These are phyloP conservation scores for Leucosporidium creatinivorum DNA, from an alignment of 768 basidiomycete genomes.

Conservation along the genomic window DNA sequence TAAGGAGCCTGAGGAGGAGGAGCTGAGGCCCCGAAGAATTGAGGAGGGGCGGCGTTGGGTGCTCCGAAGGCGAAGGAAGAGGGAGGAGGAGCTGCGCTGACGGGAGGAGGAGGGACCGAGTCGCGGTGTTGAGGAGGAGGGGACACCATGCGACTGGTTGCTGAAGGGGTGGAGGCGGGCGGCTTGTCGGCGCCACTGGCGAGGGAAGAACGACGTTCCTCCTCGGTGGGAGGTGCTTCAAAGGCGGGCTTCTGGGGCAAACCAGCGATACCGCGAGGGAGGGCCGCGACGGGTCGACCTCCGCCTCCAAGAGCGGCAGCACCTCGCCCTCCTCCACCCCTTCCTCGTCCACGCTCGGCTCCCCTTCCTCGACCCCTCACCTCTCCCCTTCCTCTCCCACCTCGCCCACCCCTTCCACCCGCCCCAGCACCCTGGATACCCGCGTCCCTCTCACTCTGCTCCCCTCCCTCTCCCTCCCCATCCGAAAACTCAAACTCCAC, in stretches of 20 bases:
- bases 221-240: background rate
- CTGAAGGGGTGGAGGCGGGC: background rate
- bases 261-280: conserved; percentile 10
- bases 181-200: background rate
- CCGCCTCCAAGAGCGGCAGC: background rate
- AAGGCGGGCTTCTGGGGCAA: conserved; percentile 11
- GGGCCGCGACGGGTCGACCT: conserved; percentile 8
- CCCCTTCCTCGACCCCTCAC: conserved; percentile 2
- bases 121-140: background rate
- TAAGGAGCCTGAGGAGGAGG: background rate
- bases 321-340: conserved; percentile 1
- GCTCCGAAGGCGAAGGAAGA: background rate
- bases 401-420: background rate
- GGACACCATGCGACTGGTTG: background rate
- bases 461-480: conserved; percentile 15
- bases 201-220: background rate
- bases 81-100: background rate
- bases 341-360: background rate
- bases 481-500: conserved; percentile 33
- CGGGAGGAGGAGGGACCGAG: background rate
- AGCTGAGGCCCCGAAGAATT: background rate
- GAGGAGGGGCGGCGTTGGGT: background rate
- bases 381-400: background rate
- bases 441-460: conserved; percentile 4
- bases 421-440: background rate